These are phyloP conservation scores for Epichloe festucae DNA, from an alignment of 2,329 filamentous ascomycete species.

Conservation along the genomic window DNA sequence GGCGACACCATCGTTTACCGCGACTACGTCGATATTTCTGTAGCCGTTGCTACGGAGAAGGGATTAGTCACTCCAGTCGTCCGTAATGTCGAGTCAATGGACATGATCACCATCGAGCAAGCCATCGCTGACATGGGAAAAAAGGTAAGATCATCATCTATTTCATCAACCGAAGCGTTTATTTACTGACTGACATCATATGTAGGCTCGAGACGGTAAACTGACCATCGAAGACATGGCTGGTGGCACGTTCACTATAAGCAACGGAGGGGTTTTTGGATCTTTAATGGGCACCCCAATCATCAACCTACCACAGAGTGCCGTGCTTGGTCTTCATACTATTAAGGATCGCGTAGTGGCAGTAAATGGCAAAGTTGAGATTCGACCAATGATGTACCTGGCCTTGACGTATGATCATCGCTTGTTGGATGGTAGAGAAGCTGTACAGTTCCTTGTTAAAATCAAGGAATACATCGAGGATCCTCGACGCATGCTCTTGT, in stretches of 20 bases:
- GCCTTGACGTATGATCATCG: constrained; percentile 96
- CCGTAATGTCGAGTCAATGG: constrained; percentile 79
- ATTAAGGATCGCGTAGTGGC: constrained; percentile 91
- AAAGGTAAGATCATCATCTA: constrained; percentile 47
- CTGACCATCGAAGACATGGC: constrained; percentile 99
- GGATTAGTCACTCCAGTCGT: constrained; percentile 94
- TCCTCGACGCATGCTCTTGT: constrained; percentile 68
- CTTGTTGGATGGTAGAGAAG: constrained; percentile 86
- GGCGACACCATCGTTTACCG: constrained; percentile 97
- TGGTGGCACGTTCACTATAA: constrained; percentile 94
- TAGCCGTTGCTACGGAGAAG: constrained; percentile 95
- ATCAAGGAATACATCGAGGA: constrained; percentile 98
- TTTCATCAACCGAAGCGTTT: neutral
- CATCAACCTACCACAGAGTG: constrained; percentile 91
- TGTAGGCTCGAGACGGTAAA: constrained; percentile 81
- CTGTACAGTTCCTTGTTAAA: constrained; percentile 91
- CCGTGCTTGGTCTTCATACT: constrained; percentile 83
- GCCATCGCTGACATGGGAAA: constrained; percentile 83
- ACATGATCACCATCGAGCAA: constrained; percentile 80
- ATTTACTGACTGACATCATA: neutral
- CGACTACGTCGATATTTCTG: constrained; percentile 95
- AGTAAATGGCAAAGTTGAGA: constrained; percentile 86
- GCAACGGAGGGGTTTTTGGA: constrained; percentile 93
- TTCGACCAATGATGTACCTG: constrained; percentile 99
- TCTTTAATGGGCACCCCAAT: constrained; percentile 97